Evolutionary conservation across 1,139 yeast species (phyloP).

Genomic region (Suhomyces ambrosiae): DNA sequence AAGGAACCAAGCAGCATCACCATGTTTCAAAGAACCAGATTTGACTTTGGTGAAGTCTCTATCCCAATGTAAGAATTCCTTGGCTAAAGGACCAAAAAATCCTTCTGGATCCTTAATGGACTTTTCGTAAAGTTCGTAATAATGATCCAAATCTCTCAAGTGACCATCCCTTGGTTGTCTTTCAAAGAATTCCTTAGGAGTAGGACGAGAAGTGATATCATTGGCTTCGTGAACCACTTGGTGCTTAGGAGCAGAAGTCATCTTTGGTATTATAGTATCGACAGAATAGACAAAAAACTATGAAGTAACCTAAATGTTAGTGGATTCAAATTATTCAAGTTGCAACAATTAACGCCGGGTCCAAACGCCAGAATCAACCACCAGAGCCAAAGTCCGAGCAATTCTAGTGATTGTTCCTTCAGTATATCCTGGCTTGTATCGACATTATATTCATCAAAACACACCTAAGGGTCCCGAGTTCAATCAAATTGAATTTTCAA

Average conservation of each 20-base stretch:
- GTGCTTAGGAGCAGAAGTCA: constrained; percentile 24
- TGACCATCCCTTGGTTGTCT: constrained; percentile 66
- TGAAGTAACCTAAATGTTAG: constrained; percentile 5
- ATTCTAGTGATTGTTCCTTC: no score
- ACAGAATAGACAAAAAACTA: constrained; percentile 3
- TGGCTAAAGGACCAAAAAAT: constrained; percentile 84
- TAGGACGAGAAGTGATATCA: constrained; percentile 58
- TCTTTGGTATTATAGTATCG: constrained; percentile 1
- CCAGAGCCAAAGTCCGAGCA: no score
- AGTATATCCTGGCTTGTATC: no score
- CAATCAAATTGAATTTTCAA: no score
- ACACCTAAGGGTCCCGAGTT: neutral
- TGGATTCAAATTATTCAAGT: neutral
- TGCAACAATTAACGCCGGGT: neutral
- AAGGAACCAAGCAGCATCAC: constrained; percentile 90
- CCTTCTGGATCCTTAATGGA: constrained; percentile 80
- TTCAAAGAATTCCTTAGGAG: constrained; percentile 75
- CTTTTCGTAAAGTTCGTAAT: constrained; percentile 70
- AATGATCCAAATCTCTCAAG: constrained; percentile 60
- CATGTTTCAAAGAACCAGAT: constrained; percentile 71
- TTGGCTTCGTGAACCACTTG: constrained; percentile 83
- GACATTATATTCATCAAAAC: no score
- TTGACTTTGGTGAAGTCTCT: constrained; percentile 74
- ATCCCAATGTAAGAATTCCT: constrained; percentile 81
- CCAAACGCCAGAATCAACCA: no score